Conservation (phyloP, 306 rosid species). For the Echinosophora koreensis region DNA sequence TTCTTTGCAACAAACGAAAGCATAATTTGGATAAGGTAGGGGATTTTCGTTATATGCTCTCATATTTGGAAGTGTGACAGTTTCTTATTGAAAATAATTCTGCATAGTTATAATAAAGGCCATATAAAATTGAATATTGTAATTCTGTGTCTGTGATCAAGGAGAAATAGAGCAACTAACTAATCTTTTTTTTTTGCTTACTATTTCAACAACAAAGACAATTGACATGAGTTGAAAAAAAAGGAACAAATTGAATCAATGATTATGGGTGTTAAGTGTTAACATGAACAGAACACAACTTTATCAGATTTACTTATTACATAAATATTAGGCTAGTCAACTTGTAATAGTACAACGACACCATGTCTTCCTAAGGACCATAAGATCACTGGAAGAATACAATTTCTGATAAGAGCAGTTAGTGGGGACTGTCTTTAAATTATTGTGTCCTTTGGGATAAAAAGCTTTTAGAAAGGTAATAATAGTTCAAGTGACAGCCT, state of each 20-base stretch:
- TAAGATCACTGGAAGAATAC: slow-evolving; percentile 34
- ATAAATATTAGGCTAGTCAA: slow-evolving; percentile 17
- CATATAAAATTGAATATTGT: background rate
- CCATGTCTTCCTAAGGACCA: slow-evolving; percentile 35
- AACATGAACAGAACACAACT: background rate
- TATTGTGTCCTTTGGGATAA: slow-evolving; percentile 54
- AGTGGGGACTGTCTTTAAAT: slow-evolving; percentile 63
- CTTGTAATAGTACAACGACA: slow-evolving; percentile 22
- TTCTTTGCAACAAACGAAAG: background rate
- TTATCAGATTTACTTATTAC: background rate
- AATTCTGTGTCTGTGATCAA: background rate
- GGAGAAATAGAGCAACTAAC: background rate
- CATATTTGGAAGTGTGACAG: background rate
- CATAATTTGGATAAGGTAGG: background rate
- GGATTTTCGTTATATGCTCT: background rate
- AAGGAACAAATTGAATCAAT: background rate
- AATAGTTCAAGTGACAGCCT: slow-evolving; percentile 56
- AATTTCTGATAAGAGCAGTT: slow-evolving; percentile 46
- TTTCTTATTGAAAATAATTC: slow-evolving; percentile 4
- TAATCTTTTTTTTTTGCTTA: background rate
- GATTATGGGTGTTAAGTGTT: background rate
- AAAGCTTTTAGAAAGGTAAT: slow-evolving; percentile 55
- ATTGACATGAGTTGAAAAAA: background rate
- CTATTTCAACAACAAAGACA: background rate
- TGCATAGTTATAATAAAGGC: background rate